These are phyloP conservation scores for Ophiostoma australiae DNA, from an alignment of 2,329 filamentous ascomycete species.

Conservation along the genomic window DNA sequence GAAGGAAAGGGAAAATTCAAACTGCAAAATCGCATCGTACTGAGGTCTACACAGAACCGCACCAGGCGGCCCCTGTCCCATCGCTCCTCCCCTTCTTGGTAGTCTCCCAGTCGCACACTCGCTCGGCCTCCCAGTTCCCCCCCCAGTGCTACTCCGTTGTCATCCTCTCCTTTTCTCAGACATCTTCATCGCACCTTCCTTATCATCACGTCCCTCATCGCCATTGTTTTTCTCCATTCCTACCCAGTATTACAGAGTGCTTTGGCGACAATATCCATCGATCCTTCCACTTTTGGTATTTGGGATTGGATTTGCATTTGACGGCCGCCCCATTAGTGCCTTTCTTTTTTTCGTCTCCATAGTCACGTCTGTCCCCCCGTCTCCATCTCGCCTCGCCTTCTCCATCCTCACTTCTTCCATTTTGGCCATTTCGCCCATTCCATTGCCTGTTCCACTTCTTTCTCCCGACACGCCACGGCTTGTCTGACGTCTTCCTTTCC, in stretches of 20 bases:
- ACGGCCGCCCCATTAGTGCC: background rate
- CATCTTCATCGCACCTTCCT: slow-evolving; percentile 10
- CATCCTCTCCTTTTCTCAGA: background rate
- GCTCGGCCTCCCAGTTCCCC: background rate
- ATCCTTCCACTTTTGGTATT: background rate
- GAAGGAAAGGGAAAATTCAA: slow-evolving; percentile 14
- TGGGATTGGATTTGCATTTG: background rate
- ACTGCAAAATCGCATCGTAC: slow-evolving; percentile 21
- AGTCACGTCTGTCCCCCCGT: no score
- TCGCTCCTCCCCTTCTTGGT: slow-evolving; percentile 15
- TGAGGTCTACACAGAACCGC: background rate
- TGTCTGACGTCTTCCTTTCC: background rate
- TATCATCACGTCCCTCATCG: background rate
- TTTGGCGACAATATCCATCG: background rate
- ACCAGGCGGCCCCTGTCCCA: slow-evolving; percentile 6
- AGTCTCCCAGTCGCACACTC: background rate
- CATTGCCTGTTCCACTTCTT: background rate
- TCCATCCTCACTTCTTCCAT: slow-evolving; percentile 14
- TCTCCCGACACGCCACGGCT: background rate
- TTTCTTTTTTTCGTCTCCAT: background rate
- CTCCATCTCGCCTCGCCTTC: background rate
- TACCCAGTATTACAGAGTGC: no score
- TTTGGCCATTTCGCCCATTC: background rate
- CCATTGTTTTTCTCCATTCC: background rate
- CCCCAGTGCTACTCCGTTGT: background rate